Base-by-base conservation (phyloP, 225 moss, liverwort and hornwort species). In the Lunularia cruciata region DNA sequence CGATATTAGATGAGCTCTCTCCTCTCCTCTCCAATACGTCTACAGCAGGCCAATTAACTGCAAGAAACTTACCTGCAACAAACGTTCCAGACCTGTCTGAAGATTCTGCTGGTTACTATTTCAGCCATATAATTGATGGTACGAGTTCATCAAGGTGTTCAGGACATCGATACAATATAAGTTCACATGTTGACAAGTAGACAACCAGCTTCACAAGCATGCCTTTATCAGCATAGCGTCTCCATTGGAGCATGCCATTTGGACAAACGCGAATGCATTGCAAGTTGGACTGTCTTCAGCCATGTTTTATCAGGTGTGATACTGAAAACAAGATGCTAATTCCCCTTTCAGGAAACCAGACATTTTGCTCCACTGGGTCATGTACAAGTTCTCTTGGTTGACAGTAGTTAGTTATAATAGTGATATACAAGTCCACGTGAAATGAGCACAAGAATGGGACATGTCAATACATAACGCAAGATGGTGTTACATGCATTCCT, bases 131-230 rank as follows among this genome's bases (percentile, higher is more conserved):
- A 16, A 45, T 60, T 61, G 38, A 30, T 65, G 30, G 40, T 22
- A 54, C 52, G 20, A 63, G 81, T 77, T 81, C 47, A 51, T 60
- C 75, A 75, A 35, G 75, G 75, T 48, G 67, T 49, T 79, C 57
- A 16, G 8, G 36, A 31, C 25, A 56, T 62, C 32, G 40, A 34
- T 14, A 38, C 5, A 35, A 34, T 30, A 37, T 57, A 57, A 72
- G 40, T 72, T 76, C 75, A 61, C 80, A 57, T 47, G 72, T 80
- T 76, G 75, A 72, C 42, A 72, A 5, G 40, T 73, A 25, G 75
- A 72, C 72, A 64, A 57, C 76, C 68, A 39, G 46, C 56, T 27
- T 46, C 70, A 72, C 57, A 62, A 46, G 38, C 23, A 68, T n/a
- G 27, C 47, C 62, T 23, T 37, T 43, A 46, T 31, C 63, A 16